Evolutionary conservation across 2,329 filamentous ascomycete genomes (phyloP).

Genomic region (Aspergillus sp.): DNA sequence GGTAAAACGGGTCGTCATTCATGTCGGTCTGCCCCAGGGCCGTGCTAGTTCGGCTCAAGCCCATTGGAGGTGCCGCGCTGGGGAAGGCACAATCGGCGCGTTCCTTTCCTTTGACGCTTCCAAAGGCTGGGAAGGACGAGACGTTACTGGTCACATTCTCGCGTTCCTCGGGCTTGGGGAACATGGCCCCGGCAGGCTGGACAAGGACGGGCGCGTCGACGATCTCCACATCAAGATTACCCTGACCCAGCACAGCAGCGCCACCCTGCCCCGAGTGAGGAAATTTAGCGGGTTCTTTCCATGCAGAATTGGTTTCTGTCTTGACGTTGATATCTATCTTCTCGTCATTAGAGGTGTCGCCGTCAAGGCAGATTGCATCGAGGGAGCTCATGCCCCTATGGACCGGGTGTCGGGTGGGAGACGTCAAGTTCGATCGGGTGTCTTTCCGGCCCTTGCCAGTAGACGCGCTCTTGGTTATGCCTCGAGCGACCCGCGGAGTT

Average conservation of each 20-base stretch:
- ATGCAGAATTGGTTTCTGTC: background rate
- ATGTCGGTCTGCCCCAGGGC: background rate
- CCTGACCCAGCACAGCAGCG: background rate
- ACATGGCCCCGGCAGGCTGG: background rate
- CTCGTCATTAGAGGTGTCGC: background rate
- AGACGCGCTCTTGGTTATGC: constrained; percentile 15
- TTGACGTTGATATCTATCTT: constrained; percentile 4
- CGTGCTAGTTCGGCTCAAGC: background rate
- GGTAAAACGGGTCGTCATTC: background rate
- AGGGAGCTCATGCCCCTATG: background rate
- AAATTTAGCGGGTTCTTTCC: background rate
- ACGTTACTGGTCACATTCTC: background rate
- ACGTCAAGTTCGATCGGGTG: background rate
- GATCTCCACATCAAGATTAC: background rate
- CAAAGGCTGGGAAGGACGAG: background rate
- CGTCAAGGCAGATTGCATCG: constrained; percentile 18
- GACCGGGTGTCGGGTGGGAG: constrained; percentile 6
- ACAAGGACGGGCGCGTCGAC: background rate
- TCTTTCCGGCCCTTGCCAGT: background rate
- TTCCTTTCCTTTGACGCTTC: background rate
- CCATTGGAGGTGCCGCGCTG: no score
- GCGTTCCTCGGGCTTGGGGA: background rate
- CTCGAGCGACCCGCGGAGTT: constrained; percentile 18
- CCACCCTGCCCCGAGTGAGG: background rate
- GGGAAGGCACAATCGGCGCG: background rate